A percentile compares a stretch with the other conserved stretches of the same genome.
Conservation (phyloP, 2,329 filamentous ascomycete genomes). For the Microdochium bolleyi region DNA sequence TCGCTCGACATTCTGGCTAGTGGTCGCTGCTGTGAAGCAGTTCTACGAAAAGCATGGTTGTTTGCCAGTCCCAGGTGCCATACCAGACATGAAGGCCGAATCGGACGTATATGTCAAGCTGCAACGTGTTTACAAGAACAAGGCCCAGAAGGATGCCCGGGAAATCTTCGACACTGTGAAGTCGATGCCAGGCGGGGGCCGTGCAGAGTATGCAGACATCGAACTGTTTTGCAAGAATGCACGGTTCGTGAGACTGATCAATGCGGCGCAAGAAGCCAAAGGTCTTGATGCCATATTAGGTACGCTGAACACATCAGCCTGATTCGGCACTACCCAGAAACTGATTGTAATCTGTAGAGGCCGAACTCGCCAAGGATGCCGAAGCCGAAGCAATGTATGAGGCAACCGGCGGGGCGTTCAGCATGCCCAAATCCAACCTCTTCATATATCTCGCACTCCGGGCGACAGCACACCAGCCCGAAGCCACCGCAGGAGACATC, state of each 20-base stretch:
- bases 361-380: constrained; percentile 46
- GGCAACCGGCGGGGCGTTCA: constrained; percentile 18
- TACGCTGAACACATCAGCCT: constrained; percentile 17
- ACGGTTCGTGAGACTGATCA: constrained; percentile 83
- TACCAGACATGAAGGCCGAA: constrained; percentile 97
- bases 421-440: constrained; percentile 49
- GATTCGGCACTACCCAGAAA: background rate
- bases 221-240: constrained; percentile 95
- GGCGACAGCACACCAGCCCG: constrained; percentile 38
- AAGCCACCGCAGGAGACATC: constrained; percentile 44
- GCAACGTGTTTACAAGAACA: constrained; percentile 87
- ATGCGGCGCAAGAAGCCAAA: constrained; percentile 35
- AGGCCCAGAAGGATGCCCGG: constrained; percentile 69
- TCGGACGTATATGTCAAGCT: constrained; percentile 83
- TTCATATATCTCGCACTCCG: constrained; percentile 62
- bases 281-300: constrained; percentile 45
- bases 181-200: constrained; percentile 34
- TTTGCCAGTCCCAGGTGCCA: constrained; percentile 74
- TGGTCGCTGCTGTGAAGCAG: constrained; percentile 67
- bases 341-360: constrained; percentile 27
- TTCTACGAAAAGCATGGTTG: constrained; percentile 69
- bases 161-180: constrained; percentile 65
- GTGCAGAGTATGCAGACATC: constrained; percentile 64
- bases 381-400: constrained; percentile 35
- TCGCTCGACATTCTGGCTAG: constrained; percentile 73